These are phyloP conservation scores for Starmerella potacharoeniae DNA, from an alignment of 805 yeast species.

Conservation along the genomic window DNA sequence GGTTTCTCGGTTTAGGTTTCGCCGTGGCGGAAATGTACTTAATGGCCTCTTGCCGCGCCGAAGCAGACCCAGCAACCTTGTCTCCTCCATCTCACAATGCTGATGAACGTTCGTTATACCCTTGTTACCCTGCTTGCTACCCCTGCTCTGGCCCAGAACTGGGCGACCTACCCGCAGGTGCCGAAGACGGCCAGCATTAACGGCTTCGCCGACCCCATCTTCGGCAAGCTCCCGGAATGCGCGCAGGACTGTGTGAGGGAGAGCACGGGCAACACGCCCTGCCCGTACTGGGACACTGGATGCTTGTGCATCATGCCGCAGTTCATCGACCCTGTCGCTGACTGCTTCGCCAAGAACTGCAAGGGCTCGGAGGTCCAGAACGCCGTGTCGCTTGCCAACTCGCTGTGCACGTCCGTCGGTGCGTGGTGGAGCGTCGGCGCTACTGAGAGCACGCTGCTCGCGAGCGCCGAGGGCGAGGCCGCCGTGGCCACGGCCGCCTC, in stretches of 20 bases:
- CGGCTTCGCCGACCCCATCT: conserved; percentile 4
- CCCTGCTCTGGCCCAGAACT: neutral
- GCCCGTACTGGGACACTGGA: conserved; percentile 6
- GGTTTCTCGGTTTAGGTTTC: neutral
- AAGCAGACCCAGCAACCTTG: neutral
- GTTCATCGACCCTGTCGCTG: conserved; percentile 2
- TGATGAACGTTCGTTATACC: neutral
- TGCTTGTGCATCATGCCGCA: conserved; percentile 4
- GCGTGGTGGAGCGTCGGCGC: conserved; percentile 4
- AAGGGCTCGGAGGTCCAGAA: neutral
- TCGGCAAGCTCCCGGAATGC: neutral
- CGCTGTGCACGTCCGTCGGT: neutral
- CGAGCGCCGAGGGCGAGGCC: neutral
- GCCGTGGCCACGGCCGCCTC: neutral
- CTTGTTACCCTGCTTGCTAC: neutral
- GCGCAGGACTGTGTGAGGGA: neutral
- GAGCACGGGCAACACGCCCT: neutral
- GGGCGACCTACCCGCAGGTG: conserved; percentile 3
- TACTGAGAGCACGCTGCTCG: neutral
- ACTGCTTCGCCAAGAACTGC: conserved; percentile 4
- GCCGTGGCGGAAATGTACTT: neutral
- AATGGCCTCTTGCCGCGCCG: neutral
- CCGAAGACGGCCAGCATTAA: conserved; percentile 5
- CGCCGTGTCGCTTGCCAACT: neutral
- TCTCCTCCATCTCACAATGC: neutral